Percentiles rank a stretch among this genome's conserved stretches.
phyloP scores from a whole-genome alignment of 495 filamentous ascomycete genomes.

The Umbilicaria muhlenbergii region DNA sequence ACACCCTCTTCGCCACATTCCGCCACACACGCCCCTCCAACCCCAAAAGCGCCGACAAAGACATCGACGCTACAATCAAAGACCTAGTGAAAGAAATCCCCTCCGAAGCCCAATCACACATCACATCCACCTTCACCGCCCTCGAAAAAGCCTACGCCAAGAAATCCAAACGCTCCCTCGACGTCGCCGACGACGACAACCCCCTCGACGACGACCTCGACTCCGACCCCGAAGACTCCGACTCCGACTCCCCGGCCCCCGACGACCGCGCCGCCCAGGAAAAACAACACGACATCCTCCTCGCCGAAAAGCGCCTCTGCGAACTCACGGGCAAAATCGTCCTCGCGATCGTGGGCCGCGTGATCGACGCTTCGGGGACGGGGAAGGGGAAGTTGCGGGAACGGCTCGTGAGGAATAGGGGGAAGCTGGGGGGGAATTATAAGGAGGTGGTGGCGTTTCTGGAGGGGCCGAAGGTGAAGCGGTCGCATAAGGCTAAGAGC shows the following conservation, averaged over 20 bases:
- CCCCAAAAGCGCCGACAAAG: constrained; percentile 21
- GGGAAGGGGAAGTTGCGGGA: constrained; percentile 44
- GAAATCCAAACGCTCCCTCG: constrained; percentile 46
- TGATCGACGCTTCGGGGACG: constrained; percentile 46
- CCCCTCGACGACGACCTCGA: constrained; percentile 33
- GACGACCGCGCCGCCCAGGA: constrained; percentile 31
- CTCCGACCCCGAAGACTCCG: constrained; percentile 40
- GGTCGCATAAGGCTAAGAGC: constrained; percentile 29
- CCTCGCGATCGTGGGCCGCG: constrained; percentile 54
- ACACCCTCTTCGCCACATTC: constrained; percentile 63
- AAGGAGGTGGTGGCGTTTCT: constrained; percentile 61
- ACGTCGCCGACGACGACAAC: constrained; percentile 43
- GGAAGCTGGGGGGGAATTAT: constrained; percentile 54
- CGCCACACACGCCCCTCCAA: constrained; percentile 27
- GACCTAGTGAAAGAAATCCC: constrained; percentile 50
- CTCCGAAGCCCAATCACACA: constrained; percentile 36
- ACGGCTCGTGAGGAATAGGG: constrained; percentile 50
- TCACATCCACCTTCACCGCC: constrained; percentile 56
- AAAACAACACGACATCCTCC: constrained; percentile 32
- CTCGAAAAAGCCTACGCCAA: constrained; percentile 65
- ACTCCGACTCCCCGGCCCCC: constrained; percentile 36
- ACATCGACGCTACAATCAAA: constrained; percentile 36
- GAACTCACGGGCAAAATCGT: constrained; percentile 72
- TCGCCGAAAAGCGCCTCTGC: constrained; percentile 71
- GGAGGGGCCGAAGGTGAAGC: constrained; percentile 40